These are phyloP conservation scores for Plectosphaerella plurivora DNA, from an alignment of 2,329 filamentous ascomycete genomes.

Conservation along the genomic window DNA sequence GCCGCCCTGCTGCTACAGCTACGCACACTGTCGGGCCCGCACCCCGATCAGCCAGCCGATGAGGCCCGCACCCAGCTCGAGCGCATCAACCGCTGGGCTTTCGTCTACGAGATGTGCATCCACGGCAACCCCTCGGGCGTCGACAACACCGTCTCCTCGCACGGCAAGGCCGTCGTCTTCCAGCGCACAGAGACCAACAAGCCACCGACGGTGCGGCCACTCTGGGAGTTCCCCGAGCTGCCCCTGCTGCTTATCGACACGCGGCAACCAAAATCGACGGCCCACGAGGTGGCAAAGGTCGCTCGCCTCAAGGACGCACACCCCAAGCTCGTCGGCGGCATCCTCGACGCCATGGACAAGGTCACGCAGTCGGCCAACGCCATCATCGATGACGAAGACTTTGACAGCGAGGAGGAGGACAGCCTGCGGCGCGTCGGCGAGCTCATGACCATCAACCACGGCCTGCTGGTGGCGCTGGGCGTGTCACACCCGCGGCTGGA, in stretches of 20 bases:
- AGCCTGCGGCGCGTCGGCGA: conserved; percentile 75
- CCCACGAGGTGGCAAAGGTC: conserved; percentile 83
- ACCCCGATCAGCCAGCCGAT: conserved; percentile 81
- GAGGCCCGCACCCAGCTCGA: conserved; percentile 90
- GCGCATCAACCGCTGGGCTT: conserved; percentile 96
- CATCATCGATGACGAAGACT: conserved; percentile 56
- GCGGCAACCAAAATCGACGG: conserved; percentile 79
- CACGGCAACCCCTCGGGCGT: conserved; percentile 96
- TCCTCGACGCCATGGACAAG: conserved; percentile 81
- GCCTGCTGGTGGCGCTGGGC: conserved; percentile 81
- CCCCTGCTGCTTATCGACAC: conserved; percentile 90
- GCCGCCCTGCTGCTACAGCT: conserved; percentile 83
- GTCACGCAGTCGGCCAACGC: conserved; percentile 54
- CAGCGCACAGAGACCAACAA: conserved; percentile 72
- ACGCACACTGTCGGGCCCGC: conserved; percentile 81
- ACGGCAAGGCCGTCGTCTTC: conserved; percentile 92
- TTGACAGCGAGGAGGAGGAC: conserved; percentile 60
- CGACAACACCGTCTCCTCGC: conserved; percentile 91
- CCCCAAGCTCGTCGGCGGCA: conserved; percentile 71
- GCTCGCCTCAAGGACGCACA: conserved; percentile 65
- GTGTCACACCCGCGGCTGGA: conserved; percentile 94
- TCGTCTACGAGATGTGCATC: conserved; percentile 94
- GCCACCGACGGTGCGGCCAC: conserved; percentile 69
- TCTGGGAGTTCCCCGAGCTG: conserved; percentile 88
- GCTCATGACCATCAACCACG: conserved; percentile 91